Evolutionary conservation across 768 basidiomycete species (phyloP), one percentile per base, ranked within the genome.

Genomic region (Hirschioporus abietinus): DNA sequence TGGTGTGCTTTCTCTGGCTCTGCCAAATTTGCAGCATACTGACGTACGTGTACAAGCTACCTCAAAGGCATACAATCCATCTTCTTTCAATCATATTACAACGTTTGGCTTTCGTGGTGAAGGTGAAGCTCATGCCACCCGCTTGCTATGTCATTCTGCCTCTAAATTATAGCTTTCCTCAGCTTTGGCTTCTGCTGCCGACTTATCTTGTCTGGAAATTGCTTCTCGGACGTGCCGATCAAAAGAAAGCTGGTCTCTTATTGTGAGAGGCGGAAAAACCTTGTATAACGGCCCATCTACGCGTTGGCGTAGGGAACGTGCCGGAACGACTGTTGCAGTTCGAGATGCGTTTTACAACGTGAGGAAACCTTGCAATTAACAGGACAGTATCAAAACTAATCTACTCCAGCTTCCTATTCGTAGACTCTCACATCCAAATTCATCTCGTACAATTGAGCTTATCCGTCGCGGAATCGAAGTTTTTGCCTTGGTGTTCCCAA

Each of bases 41-140:
- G 18, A 35, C 26, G 52, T 35, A 52, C 20, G n/a, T 65, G 36
- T 26, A 64, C 35, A 72, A 94, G 92, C 82, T 67, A 89, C 90
- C 5, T 93, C 92, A 4, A 95, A 95, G 76, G 80, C 82, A 25
- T 88, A 89, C 74, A 76, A 78, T 1, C 74, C 79, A 52, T 79
- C 81, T 63, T 81, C 84, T 0, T 73, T 89, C 64, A 82, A 82
- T 65, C 76, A 82, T 3, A 71, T 83, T 57, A 81, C 83, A 17
- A 90, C 90, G 1, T 96, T 95, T 78, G 95, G 96, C 0, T 96
- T 94, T 78, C 86, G 96, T 70, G 95, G 96, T 42, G 96, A 98
- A 90, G 95, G 95, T 92, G 58, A 66, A 26, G 63, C 57, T 36
- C 25, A 23, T 61, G 24, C 30, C 42, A 52, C 42, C 42, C 42